These are phyloP conservation scores for Fusarium praegraminearum DNA, from an alignment of 2,329 filamentous ascomycete genomes.

Conservation along the genomic window DNA sequence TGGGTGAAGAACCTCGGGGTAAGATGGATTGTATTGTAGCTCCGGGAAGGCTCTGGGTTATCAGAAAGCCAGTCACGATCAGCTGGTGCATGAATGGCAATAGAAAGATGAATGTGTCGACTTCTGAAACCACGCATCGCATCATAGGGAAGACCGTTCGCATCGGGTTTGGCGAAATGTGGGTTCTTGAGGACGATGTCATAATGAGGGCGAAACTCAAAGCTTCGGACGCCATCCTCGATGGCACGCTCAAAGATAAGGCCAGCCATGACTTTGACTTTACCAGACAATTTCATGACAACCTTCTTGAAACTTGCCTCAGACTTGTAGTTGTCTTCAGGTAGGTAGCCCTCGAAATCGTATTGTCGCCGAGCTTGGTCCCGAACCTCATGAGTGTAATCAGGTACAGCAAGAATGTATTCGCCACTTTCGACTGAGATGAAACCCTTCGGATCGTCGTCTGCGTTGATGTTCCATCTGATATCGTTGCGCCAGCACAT, in stretches of 20 bases:
- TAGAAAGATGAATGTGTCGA: conserved; percentile 94
- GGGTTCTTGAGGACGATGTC: conserved; percentile 88
- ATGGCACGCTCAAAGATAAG: conserved; percentile 92
- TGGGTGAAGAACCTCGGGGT: conserved; percentile 97
- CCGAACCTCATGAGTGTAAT: conserved; percentile 89
- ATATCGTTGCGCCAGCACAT: conserved; percentile 99
- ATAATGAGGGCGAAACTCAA: conserved; percentile 93
- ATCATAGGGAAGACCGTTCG: conserved; percentile 75
- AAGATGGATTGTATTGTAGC: conserved; percentile 96
- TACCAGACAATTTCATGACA: conserved; percentile 97
- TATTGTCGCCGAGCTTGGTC: conserved; percentile 66
- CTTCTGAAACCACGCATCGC: conserved; percentile 98
- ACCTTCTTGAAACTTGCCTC: conserved; percentile 97
- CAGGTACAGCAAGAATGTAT: conserved; percentile 93
- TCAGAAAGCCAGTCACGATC: conserved; percentile 87
- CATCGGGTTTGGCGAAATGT: conserved; percentile 73
- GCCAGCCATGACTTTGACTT: conserved; percentile 91
- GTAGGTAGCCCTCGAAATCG: conserved; percentile 70
- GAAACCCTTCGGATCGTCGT: conserved; percentile 90
- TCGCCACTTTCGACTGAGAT: conserved; percentile 97
- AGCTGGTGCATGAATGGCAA: conserved; percentile 88
- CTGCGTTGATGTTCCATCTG: conserved; percentile 83
- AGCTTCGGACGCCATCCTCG: conserved; percentile 77
- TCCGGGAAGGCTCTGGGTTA: conserved; percentile 80
- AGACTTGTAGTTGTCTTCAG: conserved; percentile 74